phyloP scores from a whole-genome alignment of 306 rosid species.

The Ziziphus jujuba region DNA sequence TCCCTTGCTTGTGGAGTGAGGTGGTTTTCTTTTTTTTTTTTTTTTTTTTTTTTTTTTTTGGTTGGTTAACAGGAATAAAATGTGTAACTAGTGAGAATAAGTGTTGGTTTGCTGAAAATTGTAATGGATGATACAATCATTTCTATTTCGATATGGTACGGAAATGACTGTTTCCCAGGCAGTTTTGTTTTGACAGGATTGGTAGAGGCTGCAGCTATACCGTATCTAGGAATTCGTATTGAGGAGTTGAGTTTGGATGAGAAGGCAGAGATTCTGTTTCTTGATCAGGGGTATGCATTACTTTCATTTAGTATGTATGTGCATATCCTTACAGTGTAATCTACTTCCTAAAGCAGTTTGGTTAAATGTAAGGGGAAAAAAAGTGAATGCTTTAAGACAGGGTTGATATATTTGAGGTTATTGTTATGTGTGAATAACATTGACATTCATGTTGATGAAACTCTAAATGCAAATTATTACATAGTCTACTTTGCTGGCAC shows the following conservation, averaged over 20 bases:
- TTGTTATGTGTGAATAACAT: background rate
- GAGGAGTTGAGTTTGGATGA: conserved; percentile 74
- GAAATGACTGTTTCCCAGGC: conserved; percentile 80
- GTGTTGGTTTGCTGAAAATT: background rate
- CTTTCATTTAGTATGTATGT: conserved; percentile 17
- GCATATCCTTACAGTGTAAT: conserved; percentile 1
- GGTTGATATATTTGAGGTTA: background rate
- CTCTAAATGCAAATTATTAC: background rate
- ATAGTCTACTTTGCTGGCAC: background rate
- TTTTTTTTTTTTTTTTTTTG: too few relatives aligned
- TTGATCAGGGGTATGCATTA: conserved; percentile 70
- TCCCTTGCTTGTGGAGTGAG: conserved; percentile 92
- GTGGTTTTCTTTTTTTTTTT: conserved; percentile 27
- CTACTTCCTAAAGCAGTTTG: conserved; percentile 13
- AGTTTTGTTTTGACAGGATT: conserved; percentile 97
- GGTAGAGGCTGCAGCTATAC: conserved; percentile 75
- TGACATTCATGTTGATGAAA: too few relatives aligned
- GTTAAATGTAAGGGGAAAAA: background rate
- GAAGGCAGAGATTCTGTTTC: conserved; percentile 80
- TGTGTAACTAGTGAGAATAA: background rate
- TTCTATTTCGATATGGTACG: conserved; percentile 19
- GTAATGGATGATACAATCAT: conserved; percentile 7
- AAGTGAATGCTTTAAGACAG: background rate
- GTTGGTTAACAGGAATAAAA: background rate
- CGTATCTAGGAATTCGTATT: conserved; percentile 73